Percentiles rank a stretch among this genome's conserved stretches.
Conservation (phyloP, 2,329 filamentous ascomycete species). For the Fusarium bulbicola region DNA sequence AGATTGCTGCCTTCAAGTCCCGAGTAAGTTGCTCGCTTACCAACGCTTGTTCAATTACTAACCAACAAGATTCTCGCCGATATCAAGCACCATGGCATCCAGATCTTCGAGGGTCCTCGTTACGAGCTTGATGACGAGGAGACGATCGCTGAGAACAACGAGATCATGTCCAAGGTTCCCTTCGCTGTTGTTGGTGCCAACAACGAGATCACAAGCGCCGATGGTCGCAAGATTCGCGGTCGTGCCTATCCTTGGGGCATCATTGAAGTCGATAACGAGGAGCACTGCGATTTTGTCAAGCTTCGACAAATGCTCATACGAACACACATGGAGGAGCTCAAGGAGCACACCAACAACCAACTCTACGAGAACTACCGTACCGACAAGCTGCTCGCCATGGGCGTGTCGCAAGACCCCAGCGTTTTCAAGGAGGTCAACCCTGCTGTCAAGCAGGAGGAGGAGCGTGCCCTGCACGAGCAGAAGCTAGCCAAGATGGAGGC, state of each 20-base stretch:
- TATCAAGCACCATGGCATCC: constrained; percentile 96
- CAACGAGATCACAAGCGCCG: constrained; percentile 87
- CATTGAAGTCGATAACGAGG: constrained; percentile 99
- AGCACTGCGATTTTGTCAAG: constrained; percentile 99
- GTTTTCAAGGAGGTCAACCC: constrained; percentile 99
- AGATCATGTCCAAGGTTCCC: constrained; percentile 99
- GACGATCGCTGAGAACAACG: constrained; percentile 99
- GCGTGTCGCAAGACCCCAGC: constrained; percentile 96
- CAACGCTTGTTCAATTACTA: constrained; percentile 2
- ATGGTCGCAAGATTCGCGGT: constrained; percentile 94
- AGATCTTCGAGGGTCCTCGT: constrained; percentile 98
- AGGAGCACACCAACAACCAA: constrained; percentile 99
- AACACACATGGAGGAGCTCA: constrained; percentile 99
- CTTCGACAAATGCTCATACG: constrained; percentile 99
- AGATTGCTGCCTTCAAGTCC: constrained; percentile 93
- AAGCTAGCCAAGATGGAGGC: constrained; percentile 99
- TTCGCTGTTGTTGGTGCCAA: constrained; percentile 98
- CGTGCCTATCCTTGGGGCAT: constrained; percentile 98
- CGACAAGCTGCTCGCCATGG: constrained; percentile 98
- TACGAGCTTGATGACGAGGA: constrained; percentile 99
- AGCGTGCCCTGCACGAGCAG: constrained; percentile 97
- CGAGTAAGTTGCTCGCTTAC: constrained; percentile 73
- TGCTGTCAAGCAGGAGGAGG: constrained; percentile 99
- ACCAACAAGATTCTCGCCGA: constrained; percentile 84
- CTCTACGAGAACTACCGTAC: constrained; percentile 99